Conservation (phyloP, 371 early-diverging fungal genomes). For the Mucor indicus region DNA sequence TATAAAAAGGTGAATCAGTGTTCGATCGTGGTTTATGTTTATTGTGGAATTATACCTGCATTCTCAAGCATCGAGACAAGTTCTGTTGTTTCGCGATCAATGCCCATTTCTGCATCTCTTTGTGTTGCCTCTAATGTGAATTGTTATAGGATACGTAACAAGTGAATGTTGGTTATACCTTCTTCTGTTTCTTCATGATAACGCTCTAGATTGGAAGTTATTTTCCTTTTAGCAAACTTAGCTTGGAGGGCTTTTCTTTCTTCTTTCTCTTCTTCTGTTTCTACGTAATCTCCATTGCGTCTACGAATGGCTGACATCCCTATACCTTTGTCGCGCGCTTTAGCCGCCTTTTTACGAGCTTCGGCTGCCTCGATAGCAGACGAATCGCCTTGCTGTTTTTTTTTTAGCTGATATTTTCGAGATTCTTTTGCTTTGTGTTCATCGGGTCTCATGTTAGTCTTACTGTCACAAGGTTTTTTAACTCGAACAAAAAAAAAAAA, state of each 20-base stretch:
- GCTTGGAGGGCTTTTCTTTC: slow-evolving; percentile 17
- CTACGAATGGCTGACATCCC: slow-evolving; percentile 39
- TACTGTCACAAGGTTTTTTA: no score
- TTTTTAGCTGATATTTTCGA: slow-evolving; percentile 38
- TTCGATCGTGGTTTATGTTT: background rate
- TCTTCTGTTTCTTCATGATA: slow-evolving; percentile 37
- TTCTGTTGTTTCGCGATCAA: slow-evolving; percentile 49
- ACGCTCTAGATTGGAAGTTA: slow-evolving; percentile 32
- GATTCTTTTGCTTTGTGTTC: slow-evolving; percentile 46
- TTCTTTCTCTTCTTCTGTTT: slow-evolving; percentile 18
- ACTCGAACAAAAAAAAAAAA: no score
- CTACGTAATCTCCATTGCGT: slow-evolving; percentile 35
- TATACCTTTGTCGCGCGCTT: slow-evolving; percentile 30
- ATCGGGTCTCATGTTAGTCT: slow-evolving; percentile 56
- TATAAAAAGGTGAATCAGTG: no score
- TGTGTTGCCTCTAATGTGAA: slow-evolving; percentile 23
- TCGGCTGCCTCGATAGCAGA: slow-evolving; percentile 39
- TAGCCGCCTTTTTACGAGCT: slow-evolving; percentile 27
- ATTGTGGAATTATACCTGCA: slow-evolving; percentile 14
- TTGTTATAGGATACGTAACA: background rate
- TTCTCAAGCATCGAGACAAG: slow-evolving; percentile 40
- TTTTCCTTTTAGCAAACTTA: slow-evolving; percentile 30
- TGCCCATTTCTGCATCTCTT: slow-evolving; percentile 45
- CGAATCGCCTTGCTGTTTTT: slow-evolving; percentile 38
- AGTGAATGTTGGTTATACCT: slow-evolving; percentile 15